phyloP scores from a whole-genome alignment of 1,284 basidiomycete genomes.

The Porodaedalea pini region DNA sequence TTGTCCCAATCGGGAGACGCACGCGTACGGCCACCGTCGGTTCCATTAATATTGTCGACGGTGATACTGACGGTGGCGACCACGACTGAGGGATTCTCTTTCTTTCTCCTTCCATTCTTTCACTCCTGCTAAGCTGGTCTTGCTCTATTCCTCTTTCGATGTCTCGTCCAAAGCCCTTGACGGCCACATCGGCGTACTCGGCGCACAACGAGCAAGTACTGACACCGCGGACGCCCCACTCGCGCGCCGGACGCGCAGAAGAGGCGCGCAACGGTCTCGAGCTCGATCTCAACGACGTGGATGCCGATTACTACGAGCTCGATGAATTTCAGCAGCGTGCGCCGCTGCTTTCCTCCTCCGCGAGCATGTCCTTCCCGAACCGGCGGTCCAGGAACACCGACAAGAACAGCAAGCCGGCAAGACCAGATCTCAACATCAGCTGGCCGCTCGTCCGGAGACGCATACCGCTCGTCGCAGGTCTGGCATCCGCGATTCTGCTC shows the following conservation, averaged over 20 bases:
- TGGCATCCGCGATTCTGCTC: slow-evolving; percentile 44
- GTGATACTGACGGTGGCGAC: not conserved
- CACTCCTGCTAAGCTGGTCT: slow-evolving; percentile 8
- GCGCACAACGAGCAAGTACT: slow-evolving; percentile 38
- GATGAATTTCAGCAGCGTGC: slow-evolving; percentile 41
- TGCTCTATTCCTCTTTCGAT: not conserved
- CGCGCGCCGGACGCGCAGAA: slow-evolving; percentile 54
- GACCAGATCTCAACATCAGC: not conserved
- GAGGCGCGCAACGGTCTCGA: slow-evolving; percentile 49
- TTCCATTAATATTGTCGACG: not conserved
- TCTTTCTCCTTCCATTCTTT: not conserved
- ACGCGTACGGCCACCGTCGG: too few relatives aligned
- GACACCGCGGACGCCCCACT: slow-evolving; percentile 62
- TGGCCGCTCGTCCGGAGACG: slow-evolving; percentile 3
- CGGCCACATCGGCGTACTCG: slow-evolving; percentile 1
- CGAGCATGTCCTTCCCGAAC: slow-evolving; percentile 36
- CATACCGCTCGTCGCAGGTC: slow-evolving; percentile 44
- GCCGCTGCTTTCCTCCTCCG: slow-evolving; percentile 47
- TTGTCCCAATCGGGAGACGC: not conserved
- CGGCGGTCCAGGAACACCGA: slow-evolving; percentile 16
- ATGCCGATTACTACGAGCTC: slow-evolving; percentile 23
- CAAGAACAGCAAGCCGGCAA: not conserved
- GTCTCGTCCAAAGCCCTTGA: not conserved
- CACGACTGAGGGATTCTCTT: not conserved
- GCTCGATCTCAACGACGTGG: slow-evolving; percentile 35